phyloP scores from a whole-genome alignment of 169 alveolate species.

The Babesia sp. region DNA sequence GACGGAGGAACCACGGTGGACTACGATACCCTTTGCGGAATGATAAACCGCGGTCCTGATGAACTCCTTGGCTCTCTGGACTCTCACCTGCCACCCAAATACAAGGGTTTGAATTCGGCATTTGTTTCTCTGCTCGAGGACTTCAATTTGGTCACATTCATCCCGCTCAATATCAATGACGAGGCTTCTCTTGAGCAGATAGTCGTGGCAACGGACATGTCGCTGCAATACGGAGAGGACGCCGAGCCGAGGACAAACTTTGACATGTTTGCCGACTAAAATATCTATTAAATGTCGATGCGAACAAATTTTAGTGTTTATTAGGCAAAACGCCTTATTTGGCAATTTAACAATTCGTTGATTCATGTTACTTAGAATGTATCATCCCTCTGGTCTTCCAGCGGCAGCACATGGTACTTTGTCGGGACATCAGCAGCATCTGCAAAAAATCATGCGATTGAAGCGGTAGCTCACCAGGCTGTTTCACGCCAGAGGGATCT shows the following conservation, averaged over 20 bases:
- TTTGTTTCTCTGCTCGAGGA: constrained; percentile 77
- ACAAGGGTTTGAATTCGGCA: constrained; percentile 72
- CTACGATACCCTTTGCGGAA: constrained; percentile 37
- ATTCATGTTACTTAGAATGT: constrained; percentile 7
- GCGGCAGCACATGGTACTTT: constrained; percentile 58
- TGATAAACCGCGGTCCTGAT: constrained; percentile 52
- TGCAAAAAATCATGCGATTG: neutral
- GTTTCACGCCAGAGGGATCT: constrained; percentile 16
- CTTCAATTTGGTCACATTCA: constrained; percentile 72
- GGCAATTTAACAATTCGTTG: neutral
- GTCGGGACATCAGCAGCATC: constrained; percentile 48
- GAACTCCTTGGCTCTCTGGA: constrained; percentile 59
- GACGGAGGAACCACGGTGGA: constrained; percentile 30
- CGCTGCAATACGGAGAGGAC: constrained; percentile 80
- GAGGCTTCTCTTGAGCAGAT: constrained; percentile 75
- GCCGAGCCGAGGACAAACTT: constrained; percentile 77
- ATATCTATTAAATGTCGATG: neutral
- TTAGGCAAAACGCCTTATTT: neutral
- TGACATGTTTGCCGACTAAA: constrained; percentile 56
- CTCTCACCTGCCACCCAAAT: constrained; percentile 69
- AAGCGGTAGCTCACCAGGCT: constrained; percentile 15
- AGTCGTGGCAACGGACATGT: constrained; percentile 71
- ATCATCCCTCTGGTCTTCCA: constrained; percentile 52
- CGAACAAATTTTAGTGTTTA: neutral
- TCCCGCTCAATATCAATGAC: constrained; percentile 76